Evolutionary conservation across 306 rosid species (phyloP).

Genomic region (Prunus kanzakura): DNA sequence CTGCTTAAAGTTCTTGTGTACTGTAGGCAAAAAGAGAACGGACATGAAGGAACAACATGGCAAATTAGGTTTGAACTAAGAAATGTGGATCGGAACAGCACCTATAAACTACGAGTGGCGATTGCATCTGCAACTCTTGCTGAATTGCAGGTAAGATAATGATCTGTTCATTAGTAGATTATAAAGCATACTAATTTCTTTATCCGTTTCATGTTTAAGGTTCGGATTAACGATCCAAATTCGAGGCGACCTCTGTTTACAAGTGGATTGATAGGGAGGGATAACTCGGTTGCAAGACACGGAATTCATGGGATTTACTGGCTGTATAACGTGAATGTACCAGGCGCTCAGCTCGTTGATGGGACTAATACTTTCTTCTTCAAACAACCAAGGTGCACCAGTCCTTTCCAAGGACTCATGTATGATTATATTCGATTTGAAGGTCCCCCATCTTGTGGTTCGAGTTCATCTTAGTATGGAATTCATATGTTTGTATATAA

Average conservation of each 20-base stretch:
- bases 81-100: constrained; percentile 33
- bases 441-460: constrained; percentile 43
- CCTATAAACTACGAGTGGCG: constrained; percentile 75
- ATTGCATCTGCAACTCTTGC: constrained; percentile 80
- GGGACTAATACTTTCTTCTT: constrained; percentile 74
- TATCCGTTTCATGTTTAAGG: constrained; percentile 31
- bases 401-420: constrained; percentile 85
- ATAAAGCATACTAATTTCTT: background rate
- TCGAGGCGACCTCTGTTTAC: constrained; percentile 64
- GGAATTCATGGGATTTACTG: constrained; percentile 91
- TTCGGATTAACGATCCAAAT: constrained; percentile 65
- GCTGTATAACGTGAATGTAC: constrained; percentile 54
- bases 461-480: constrained; percentile 6
- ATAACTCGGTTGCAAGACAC: constrained; percentile 87
- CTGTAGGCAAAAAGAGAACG: constrained; percentile 58
- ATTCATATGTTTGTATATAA: background rate
- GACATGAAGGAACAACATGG: constrained; percentile 91
- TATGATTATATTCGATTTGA: constrained; percentile 91
- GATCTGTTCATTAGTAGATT: no score
- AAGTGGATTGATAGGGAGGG: constrained; percentile 85
- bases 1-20: background rate
- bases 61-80: constrained; percentile 68
- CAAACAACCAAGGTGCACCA: constrained; percentile 61
- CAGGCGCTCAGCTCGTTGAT: constrained; percentile 44
- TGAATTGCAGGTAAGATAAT: constrained; percentile 65